Evolutionary conservation across 2,329 filamentous ascomycete genomes (phyloP), one percentile per base, ranked within the genome.

Genomic region (Phoma sp.): DNA sequence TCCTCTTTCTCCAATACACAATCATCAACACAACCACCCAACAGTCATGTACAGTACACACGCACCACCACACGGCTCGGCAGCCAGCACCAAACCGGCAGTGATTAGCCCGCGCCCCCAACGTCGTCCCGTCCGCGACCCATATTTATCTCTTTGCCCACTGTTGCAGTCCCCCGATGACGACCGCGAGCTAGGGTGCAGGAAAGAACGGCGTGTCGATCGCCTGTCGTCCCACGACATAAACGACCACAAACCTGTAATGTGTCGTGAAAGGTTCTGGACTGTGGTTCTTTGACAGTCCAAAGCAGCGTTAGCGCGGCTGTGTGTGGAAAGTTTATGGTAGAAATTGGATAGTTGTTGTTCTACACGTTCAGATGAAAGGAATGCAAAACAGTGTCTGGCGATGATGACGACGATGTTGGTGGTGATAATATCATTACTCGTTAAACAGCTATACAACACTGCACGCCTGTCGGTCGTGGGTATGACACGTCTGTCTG

Each of bases 381-480:
- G n/a, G 32, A 6, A 24, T 19, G 33, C 19, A 33, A 25, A 21
- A n/a, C 33, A 33, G 40, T n/a, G 40, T 36, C 3, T 21, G 15
- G 12, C 6, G 15, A 35, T n/a, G 17, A 19, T 6, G 19, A 17
- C 2, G 15, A 35, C 6, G 17, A 19, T 6, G 19, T 2, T 38
- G 6, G 0, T 6, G 10, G 8, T 25, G 19, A 7, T 51, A 13
- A 45, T 25, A 19, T 55, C 52, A 32, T 55, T 24, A 55, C 36
- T 50, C 52, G 29, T 55, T 41, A 37, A 51, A 41, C 36, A 50
- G 45, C 40, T 37, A 43, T 50, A 25, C 40, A 32, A 39, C 33
- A 36, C 35, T 41, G n/a, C 52, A 49, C 51, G 39, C 44, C 43
- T 32, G n/a, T 39, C 19, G 39, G 21, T 27, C 32, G 33, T 48